Percentiles rank a stretch among this genome's conserved stretches.
These are phyloP conservation scores for Trametes cubensis DNA, from an alignment of 768 basidiomycete genomes.

Conservation along the genomic window DNA sequence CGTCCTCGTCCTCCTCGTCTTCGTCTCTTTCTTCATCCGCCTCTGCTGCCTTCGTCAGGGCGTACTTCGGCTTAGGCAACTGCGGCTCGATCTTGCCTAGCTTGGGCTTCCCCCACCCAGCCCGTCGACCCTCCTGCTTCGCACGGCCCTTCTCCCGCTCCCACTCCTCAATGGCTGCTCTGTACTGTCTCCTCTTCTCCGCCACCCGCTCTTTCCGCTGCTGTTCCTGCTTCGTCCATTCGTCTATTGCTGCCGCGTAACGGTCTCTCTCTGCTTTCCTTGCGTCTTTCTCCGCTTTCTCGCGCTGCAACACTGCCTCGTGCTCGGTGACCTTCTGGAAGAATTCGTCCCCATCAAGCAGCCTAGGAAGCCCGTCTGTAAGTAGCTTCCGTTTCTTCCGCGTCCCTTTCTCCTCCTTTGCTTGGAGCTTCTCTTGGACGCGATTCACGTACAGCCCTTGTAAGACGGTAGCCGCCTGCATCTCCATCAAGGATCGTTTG, in stretches of 20 bases:
- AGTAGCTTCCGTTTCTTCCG: conserved; percentile 19
- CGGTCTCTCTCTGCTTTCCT: conserved; percentile 5
- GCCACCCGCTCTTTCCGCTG: neutral
- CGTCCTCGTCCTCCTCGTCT: no score
- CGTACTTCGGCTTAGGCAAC: neutral
- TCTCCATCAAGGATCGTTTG: neutral
- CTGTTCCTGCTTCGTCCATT: neutral
- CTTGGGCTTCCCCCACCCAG: neutral
- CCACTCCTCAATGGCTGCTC: neutral
- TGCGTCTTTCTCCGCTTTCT: conserved; percentile 2
- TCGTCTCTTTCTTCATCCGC: no score
- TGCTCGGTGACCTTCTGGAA: conserved; percentile 9
- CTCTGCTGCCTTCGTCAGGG: no score
- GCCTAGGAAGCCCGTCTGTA: conserved; percentile 29
- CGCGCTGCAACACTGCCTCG: conserved; percentile 2
- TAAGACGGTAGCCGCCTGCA: neutral
- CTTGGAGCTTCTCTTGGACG: neutral
- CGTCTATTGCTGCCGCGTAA: neutral
- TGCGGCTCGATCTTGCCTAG: neutral
- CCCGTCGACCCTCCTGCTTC: neutral
- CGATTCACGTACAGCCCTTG: neutral
- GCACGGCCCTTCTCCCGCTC: neutral
- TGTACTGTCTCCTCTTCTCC: neutral
- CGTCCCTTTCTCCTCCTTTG: conserved; percentile 21
- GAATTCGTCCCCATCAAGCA: conserved; percentile 31